Evolutionary conservation across 2,329 filamentous ascomycete genomes (phyloP).

Genomic region (Colletotrichum sp.): DNA sequence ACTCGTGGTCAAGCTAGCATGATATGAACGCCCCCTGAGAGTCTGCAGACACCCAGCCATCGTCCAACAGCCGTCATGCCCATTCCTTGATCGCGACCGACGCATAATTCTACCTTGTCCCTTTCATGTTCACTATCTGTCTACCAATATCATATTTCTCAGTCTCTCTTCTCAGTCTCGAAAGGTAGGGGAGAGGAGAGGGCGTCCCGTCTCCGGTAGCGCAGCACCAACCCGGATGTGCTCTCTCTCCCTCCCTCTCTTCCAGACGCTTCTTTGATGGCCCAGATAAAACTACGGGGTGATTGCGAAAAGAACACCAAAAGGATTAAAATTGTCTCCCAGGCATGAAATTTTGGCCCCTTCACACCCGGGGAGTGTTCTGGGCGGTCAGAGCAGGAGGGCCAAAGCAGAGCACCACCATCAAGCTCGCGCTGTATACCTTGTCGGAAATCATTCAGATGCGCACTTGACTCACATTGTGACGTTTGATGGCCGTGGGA

Average conservation of each 20-base stretch:
- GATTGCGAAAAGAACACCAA: background rate
- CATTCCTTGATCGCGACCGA: background rate
- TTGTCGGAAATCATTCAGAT: background rate
- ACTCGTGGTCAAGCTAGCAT: background rate
- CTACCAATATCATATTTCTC: background rate
- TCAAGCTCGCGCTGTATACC: background rate
- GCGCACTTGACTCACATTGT: background rate
- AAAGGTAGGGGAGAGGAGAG: background rate
- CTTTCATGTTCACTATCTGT: rapidly evolving
- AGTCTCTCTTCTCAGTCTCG: background rate
- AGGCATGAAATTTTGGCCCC: background rate
- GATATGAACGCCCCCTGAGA: background rate
- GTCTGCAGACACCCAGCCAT: background rate
- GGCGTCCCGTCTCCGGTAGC: background rate
- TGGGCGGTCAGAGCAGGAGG: background rate
- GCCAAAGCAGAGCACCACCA: background rate
- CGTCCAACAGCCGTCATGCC: background rate
- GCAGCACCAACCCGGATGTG: background rate
- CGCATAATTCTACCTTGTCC: background rate
- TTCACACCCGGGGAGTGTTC: background rate
- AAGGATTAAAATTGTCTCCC: background rate
- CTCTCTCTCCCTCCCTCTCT: background rate
- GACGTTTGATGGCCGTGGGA: background rate
- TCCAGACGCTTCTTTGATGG: background rate
- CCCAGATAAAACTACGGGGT: background rate